Evolutionary conservation across 495 filamentous ascomycete species (phyloP), one percentile per base, ranked within the genome.

Genomic region (Penicillium odoratum): DNA sequence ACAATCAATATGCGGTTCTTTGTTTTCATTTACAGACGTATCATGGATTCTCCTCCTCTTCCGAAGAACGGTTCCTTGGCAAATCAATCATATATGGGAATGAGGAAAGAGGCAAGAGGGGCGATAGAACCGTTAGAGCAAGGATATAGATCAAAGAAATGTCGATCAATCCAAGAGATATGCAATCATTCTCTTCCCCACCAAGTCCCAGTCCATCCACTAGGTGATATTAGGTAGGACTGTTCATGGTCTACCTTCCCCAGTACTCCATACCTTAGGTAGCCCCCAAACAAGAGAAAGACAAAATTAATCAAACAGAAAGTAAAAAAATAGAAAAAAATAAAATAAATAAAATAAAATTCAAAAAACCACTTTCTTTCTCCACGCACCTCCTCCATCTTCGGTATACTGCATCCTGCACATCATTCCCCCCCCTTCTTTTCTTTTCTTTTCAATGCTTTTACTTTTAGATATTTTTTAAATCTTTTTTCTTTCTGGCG

Each of bases 331-430:
- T 15, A 47, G 25, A 28, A 29, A 29, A 25, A 47, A 13, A 26
- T 10, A 15, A 47, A 21, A 21, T 21, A 47, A 13, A 26, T 10
- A 15, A 47, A 21, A 21, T 21, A 21, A 21, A 21, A 21, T 21
- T 21, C 21, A 21, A 21, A 21, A 21, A 21, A 21, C 21, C 2
- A 21, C 21, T 21, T 21, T 21, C 26, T 47, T 10, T 40, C 43
- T 56, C 53, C 61, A 52, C 52, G 57, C 51, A 49, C 56, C 60
- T 43, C 42, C 61, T 55, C 64, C 58, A 55, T 58, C 58, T 53
- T 55, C 55, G 49, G 49, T 48, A 21, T 55, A 53, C 64, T 74
- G 68, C 69, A 71, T 60, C 51, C 66, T 75, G 72, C 72, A 75
- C 63, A 68, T 70, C 66, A 69, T 70, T 51, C 58, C 57, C 50